These are phyloP conservation scores for Leptographium lundbergii DNA, from an alignment of 2,329 filamentous ascomycete genomes.

Conservation along the genomic window DNA sequence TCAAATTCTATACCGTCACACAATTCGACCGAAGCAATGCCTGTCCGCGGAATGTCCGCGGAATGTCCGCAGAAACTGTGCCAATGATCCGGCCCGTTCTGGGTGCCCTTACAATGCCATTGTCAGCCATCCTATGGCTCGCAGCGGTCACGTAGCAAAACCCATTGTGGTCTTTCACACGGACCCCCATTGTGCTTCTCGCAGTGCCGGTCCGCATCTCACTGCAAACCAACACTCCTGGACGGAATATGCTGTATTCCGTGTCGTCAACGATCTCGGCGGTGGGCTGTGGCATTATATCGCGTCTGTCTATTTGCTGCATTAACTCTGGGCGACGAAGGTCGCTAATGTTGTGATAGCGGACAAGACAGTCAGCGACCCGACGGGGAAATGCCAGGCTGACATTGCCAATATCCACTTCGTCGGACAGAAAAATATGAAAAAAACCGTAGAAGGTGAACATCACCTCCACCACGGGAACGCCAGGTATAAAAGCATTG, in stretches of 20 bases:
- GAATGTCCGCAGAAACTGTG: neutral
- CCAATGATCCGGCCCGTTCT: neutral
- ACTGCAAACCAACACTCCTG: neutral
- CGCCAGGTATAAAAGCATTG: neutral
- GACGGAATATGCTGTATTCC: neutral
- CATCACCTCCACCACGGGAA: neutral
- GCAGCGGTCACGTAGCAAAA: neutral
- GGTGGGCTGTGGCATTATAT: neutral
- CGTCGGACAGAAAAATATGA: neutral
- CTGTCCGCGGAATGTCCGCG: neutral
- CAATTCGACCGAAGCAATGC: too few species aligned
- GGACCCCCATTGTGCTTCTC: neutral
- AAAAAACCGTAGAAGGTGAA: neutral
- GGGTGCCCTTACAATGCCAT: neutral
- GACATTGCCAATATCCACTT: neutral
- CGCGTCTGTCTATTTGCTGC: neutral
- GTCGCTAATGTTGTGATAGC: neutral
- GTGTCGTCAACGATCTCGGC: neutral
- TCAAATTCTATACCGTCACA: too few species aligned
- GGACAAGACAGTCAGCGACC: neutral
- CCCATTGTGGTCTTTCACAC: neutral
- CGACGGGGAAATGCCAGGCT: neutral
- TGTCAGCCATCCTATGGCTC: neutral
- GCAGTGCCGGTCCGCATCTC: neutral
- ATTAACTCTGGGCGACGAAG: neutral